A percentile compares a stretch with the other conserved stretches of the same genome.
Conservation (phyloP, 306 rosid species). For the Ceratonia siliqua region DNA sequence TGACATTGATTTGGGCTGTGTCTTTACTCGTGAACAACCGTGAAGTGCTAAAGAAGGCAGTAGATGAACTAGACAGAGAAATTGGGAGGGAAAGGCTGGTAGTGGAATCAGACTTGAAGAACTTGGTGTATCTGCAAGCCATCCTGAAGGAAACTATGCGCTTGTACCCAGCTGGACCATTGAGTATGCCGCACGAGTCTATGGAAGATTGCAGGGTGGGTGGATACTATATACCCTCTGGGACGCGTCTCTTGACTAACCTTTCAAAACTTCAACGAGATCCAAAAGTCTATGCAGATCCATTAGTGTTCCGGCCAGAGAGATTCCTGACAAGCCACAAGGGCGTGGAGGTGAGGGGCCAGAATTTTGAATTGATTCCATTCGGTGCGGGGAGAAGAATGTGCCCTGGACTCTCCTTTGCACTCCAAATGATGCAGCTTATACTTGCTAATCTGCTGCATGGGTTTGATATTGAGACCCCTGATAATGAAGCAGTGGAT, state of each 20-base stretch:
- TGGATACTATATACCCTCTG: conserved; percentile 41
- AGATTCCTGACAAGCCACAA: conserved; percentile 42
- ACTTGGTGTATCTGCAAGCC: conserved; percentile 48
- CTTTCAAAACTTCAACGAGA: conserved; percentile 47
- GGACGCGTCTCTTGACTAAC: conserved; percentile 52
- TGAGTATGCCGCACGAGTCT: conserved; percentile 37
- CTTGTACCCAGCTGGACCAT: conserved; percentile 50
- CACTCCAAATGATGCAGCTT: conserved; percentile 5
- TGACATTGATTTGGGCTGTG: conserved; percentile 42
- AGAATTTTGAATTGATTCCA: conserved; percentile 37
- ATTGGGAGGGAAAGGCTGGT: conserved; percentile 7
- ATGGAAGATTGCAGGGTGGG: conserved; percentile 48
- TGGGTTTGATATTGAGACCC: conserved; percentile 27
- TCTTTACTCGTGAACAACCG: conserved; percentile 38
- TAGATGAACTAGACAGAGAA: conserved; percentile 29
- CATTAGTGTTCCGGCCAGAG: conserved; percentile 39
- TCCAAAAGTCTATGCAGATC: conserved; percentile 27
- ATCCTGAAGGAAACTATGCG: conserved; percentile 57
- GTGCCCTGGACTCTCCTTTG: conserved; percentile 40
- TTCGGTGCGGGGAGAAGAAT: conserved; percentile 52
- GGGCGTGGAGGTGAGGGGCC: conserved; percentile 29
- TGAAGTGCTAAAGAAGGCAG: conserved; percentile 26
- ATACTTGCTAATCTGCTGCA: conserved; percentile 36
- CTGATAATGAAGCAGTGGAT: background rate
- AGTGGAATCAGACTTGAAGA: conserved; percentile 38